phyloP scores from a whole-genome alignment of 139 green algal genomes.

The Spirogloea muscicola region DNA sequence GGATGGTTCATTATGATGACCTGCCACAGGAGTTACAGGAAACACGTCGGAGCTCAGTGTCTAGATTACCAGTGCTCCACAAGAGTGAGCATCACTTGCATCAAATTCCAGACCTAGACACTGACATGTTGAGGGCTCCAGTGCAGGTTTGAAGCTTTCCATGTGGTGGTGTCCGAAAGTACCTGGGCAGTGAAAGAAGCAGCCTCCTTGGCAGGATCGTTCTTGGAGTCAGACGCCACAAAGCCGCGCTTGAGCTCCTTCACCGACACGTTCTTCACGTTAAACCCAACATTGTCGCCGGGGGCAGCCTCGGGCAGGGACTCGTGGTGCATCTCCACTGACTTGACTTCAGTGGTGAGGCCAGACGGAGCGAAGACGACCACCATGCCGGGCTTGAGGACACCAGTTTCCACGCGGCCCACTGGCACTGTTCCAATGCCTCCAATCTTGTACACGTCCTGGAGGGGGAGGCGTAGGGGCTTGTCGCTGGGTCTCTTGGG shows the following conservation, averaged over 20 bases:
- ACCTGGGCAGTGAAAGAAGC: slow-evolving; percentile 61
- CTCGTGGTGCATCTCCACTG: slow-evolving; percentile 99
- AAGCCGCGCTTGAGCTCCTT: slow-evolving; percentile 45
- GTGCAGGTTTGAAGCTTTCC: too few species aligned
- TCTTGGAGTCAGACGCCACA: slow-evolving; percentile 64
- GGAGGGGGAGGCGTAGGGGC: slow-evolving; percentile 35
- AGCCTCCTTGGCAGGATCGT: slow-evolving; percentile 62
- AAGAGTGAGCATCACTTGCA: too few species aligned
- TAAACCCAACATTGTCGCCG: slow-evolving; percentile 99
- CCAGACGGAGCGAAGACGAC: slow-evolving; percentile 65
- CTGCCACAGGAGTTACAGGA: too few species aligned
- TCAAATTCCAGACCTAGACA: too few species aligned
- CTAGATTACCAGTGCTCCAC: too few species aligned
- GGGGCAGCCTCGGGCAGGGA: slow-evolving; percentile 72
- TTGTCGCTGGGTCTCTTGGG: slow-evolving; percentile 37
- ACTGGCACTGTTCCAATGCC: slow-evolving; percentile 95
- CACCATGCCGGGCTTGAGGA: slow-evolving; percentile 87
- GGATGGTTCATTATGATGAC: slow-evolving; percentile 71
- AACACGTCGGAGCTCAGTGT: too few species aligned
- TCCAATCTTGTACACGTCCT: slow-evolving; percentile 97
- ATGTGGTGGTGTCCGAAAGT: too few species aligned
- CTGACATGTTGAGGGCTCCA: too few species aligned
- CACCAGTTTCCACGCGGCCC: slow-evolving; percentile 92
- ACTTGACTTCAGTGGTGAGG: slow-evolving; percentile 92
- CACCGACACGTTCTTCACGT: slow-evolving; percentile 83